Conservation (phyloP, 257 asterid species). For the Penstemon barbatus region DNA sequence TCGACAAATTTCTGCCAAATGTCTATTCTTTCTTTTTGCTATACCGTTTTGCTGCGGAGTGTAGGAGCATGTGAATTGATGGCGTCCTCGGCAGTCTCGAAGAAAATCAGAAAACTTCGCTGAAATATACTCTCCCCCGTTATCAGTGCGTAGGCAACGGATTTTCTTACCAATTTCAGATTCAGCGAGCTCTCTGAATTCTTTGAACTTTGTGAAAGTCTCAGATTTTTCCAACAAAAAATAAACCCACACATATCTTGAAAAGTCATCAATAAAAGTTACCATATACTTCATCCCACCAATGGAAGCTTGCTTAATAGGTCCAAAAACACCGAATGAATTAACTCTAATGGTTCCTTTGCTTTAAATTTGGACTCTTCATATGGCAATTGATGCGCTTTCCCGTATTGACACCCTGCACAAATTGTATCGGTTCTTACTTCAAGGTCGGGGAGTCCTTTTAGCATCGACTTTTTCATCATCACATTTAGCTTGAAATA, state of each 20-base stretch:
- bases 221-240: conserved; percentile 23
- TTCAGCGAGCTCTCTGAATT: conserved; percentile 11
- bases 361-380: too few relatives aligned
- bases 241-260: conserved; percentile 30
- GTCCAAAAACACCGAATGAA: too few relatives aligned
- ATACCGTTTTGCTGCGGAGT: not conserved
- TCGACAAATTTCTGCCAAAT: conserved; percentile 14
- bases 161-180: not conserved
- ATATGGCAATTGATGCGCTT: too few relatives aligned
- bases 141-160: not conserved
- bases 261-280: conserved; percentile 27
- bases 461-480: too few relatives aligned
- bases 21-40: conserved; percentile 8
- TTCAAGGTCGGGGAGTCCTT: too few relatives aligned
- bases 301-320: too few relatives aligned
- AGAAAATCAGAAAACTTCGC: too few relatives aligned
- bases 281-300: too few relatives aligned
- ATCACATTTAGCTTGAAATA: too few relatives aligned
- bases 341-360: too few relatives aligned
- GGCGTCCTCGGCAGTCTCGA: not conserved
- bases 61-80: conserved; percentile 15
- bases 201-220: conserved; percentile 4
- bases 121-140: conserved; percentile 5
- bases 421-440: too few relatives aligned
- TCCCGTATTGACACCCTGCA: too few relatives aligned